Evolutionary conservation across 2,329 filamentous ascomycete genomes (phyloP).

Genomic region (Aureobasidium lini): DNA sequence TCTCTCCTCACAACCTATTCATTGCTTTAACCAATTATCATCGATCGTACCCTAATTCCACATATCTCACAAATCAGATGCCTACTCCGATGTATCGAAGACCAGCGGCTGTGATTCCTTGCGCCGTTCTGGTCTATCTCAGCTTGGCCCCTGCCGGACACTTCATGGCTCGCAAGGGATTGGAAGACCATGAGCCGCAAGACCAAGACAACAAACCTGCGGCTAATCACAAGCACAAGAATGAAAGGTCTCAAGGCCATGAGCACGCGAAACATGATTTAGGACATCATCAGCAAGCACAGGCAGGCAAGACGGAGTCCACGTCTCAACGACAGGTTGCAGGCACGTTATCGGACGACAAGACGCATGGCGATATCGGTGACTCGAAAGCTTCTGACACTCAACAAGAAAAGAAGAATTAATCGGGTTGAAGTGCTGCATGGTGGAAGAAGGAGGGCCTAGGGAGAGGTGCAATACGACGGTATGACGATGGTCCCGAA

Average conservation of each 20-base stretch:
- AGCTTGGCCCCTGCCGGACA: slow-evolving; percentile 4
- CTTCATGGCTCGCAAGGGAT: neutral
- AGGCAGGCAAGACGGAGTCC: neutral
- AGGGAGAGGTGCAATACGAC: neutral
- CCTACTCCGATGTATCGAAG: neutral
- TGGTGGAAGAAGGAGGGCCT: too few species aligned
- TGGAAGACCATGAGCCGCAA: neutral
- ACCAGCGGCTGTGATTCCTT: neutral
- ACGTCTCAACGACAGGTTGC: neutral
- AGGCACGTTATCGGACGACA: neutral
- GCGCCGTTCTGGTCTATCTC: slow-evolving; percentile 3
- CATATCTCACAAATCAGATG: neutral
- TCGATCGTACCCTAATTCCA: neutral
- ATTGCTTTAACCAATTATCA: neutral
- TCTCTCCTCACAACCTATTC: too few species aligned
- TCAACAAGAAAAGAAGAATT: too few species aligned
- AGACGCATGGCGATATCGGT: neutral
- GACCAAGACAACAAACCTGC: neutral
- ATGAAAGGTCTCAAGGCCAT: neutral
- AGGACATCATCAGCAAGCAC: neutral
- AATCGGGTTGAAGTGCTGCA: too few species aligned
- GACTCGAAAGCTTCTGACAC: too few species aligned
- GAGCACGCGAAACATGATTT: neutral
- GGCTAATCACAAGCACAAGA: neutral
- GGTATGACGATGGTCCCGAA: neutral